A percentile compares a stretch with the other conserved stretches of the same genome.
These are phyloP conservation scores for Dothistroma pini DNA, from an alignment of 2,329 filamentous ascomycete species.

Conservation along the genomic window DNA sequence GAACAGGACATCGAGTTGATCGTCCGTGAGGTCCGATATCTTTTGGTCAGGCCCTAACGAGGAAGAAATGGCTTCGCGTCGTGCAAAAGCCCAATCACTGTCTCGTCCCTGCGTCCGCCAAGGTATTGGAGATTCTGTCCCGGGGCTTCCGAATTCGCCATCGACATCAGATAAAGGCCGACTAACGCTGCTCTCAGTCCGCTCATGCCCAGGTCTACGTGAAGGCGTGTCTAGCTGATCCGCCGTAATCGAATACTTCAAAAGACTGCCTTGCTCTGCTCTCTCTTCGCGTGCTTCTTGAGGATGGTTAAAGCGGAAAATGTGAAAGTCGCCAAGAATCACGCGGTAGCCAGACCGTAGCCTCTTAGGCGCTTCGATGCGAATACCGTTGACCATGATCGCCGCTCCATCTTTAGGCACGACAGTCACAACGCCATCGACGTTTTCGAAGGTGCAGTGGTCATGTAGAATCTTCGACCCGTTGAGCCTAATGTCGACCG, in stretches of 20 bases:
- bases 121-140: slow-evolving; percentile 75
- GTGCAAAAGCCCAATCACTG: slow-evolving; percentile 90
- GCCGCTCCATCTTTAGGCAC: slow-evolving; percentile 87
- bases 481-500: slow-evolving; percentile 87
- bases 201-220: slow-evolving; percentile 66
- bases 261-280: slow-evolving; percentile 68
- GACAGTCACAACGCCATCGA: slow-evolving; percentile 88
- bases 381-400: slow-evolving; percentile 95
- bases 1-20: slow-evolving; percentile 88
- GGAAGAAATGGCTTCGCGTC: slow-evolving; percentile 86
- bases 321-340: slow-evolving; percentile 96
- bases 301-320: slow-evolving; percentile 97
- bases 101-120: slow-evolving; percentile 60
- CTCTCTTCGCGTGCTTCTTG: slow-evolving; percentile 92
- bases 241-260: slow-evolving; percentile 74
- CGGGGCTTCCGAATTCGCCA: slow-evolving; percentile 64
- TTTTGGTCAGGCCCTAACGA: slow-evolving; percentile 89
- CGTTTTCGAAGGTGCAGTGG: slow-evolving; percentile 91
- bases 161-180: slow-evolving; percentile 74
- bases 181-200: slow-evolving; percentile 62
- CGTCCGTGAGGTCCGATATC: slow-evolving; percentile 83
- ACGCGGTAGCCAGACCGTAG: slow-evolving; percentile 90
- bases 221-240: slow-evolving; percentile 62
- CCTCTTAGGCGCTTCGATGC: slow-evolving; percentile 79
- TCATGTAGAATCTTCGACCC: slow-evolving; percentile 88